phyloP scores from a whole-genome alignment of 176 grass and related monocot genomes.

The Zoysia japonica region DNA sequence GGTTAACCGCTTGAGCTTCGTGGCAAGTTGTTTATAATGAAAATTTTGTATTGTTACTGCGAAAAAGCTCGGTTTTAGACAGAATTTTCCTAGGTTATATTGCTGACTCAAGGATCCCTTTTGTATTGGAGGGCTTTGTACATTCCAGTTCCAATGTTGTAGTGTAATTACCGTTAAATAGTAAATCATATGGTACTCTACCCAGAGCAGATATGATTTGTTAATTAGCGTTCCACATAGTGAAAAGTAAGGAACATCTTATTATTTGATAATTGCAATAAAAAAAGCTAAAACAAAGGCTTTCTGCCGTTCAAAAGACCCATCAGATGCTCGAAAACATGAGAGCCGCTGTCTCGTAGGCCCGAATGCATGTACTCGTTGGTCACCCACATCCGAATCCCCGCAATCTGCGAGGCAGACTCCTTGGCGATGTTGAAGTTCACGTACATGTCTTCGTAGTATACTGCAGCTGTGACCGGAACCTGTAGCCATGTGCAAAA shows the following conservation, averaged over 20 bases:
- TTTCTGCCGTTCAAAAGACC: constrained; percentile 68
- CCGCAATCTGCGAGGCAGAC: constrained; percentile 68
- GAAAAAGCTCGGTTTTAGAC: background rate
- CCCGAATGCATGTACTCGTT: constrained; percentile 97
- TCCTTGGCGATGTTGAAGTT: constrained; percentile 92
- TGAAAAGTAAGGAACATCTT: background rate
- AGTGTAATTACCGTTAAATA: background rate
- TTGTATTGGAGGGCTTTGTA: background rate
- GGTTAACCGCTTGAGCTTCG: background rate
- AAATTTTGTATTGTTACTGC: constrained; percentile 1
- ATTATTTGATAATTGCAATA: background rate
- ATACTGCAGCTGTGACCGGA: constrained; percentile 75
- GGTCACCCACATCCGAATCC: constrained; percentile 87
- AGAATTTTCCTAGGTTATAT: background rate
- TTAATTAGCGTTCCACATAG: background rate
- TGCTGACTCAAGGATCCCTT: background rate
- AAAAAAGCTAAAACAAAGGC: constrained; percentile 58
- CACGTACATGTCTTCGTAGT: constrained; percentile 97
- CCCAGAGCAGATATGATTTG: background rate
- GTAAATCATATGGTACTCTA: background rate
- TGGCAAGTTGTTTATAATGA: constrained; percentile 7
- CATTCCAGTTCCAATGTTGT: background rate
- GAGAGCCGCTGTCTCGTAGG: constrained; percentile 59
- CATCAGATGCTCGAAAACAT: constrained; percentile 81
- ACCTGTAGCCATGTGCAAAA: constrained; percentile 44